phyloP scores from a whole-genome alignment of 139 green algal species.

The Volvox reticuliferus region DNA sequence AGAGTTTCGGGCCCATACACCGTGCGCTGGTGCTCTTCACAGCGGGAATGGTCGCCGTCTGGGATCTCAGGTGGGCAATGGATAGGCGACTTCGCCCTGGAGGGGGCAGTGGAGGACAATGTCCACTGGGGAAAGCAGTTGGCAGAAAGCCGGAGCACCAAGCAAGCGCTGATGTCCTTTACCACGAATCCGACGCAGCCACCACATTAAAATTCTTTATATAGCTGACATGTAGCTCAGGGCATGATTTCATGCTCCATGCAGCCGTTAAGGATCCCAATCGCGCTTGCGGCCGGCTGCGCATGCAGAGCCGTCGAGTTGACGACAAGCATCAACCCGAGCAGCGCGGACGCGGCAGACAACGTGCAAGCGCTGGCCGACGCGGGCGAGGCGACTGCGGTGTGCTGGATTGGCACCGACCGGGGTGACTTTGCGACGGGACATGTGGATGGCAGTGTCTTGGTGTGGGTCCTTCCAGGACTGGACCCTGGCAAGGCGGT shows the following conservation, averaged over 20 bases:
- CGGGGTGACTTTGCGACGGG: slow-evolving; percentile 77
- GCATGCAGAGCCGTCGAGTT: slow-evolving; percentile 45
- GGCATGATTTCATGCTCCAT: too few relatives aligned
- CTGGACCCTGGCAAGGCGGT: slow-evolving; percentile 31
- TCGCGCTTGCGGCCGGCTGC: too few relatives aligned
- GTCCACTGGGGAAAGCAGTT: too few relatives aligned
- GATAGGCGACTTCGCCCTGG: not conserved
- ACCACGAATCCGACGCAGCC: too few relatives aligned
- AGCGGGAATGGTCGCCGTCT: slow-evolving; percentile 47
- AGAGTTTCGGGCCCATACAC: slow-evolving; percentile 40
- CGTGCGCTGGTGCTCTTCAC: slow-evolving; percentile 52
- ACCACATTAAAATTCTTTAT: too few relatives aligned
- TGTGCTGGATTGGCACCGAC: slow-evolving; percentile 63
- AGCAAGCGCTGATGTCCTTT: too few relatives aligned
- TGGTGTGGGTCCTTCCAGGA: slow-evolving; percentile 66
- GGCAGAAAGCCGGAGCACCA: too few relatives aligned
- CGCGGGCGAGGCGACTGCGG: slow-evolving; percentile 45
- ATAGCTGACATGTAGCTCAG: too few relatives aligned
- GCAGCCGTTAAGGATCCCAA: too few relatives aligned
- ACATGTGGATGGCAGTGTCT: slow-evolving; percentile 72
- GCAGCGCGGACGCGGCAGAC: not conserved
- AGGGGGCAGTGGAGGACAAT: not conserved
- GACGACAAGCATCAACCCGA: slow-evolving; percentile 24
- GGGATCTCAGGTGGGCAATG: slow-evolving; percentile 60
- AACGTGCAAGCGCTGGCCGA: not conserved